These are phyloP conservation scores for apple (Malus domestica) DNA, from an alignment of 306 rosid genomes.

Conservation along the genomic window DNA sequence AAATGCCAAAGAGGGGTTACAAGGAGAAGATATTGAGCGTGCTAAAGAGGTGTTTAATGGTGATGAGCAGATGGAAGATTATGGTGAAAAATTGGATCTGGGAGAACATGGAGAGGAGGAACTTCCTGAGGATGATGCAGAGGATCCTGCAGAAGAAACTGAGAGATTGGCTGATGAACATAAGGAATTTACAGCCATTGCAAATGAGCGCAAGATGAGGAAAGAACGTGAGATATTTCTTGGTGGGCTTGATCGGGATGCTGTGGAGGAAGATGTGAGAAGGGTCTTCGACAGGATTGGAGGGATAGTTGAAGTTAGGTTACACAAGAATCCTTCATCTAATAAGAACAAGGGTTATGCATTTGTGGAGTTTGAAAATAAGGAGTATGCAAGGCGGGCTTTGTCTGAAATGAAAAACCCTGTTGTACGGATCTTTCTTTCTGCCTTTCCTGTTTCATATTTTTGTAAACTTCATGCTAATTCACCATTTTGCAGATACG, in stretches of 20 bases:
- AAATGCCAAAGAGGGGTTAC: constrained; percentile 18
- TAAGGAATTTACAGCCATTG: constrained; percentile 44
- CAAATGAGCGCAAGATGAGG: constrained; percentile 46
- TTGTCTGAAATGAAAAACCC: constrained; percentile 80
- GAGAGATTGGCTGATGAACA: constrained; percentile 29
- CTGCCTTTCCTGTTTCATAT: neutral
- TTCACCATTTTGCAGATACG: constrained; percentile 39
- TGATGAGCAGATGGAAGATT: constrained; percentile 23
- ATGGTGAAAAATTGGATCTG: constrained; percentile 38
- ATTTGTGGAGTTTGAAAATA: constrained; percentile 56
- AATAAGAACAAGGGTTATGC: constrained; percentile 77
- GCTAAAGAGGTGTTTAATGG: constrained; percentile 14
- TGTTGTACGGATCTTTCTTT: constrained; percentile 45
- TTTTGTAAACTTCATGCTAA: constrained; percentile 12
- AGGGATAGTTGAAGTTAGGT: constrained; percentile 66
- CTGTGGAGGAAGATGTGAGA: constrained; percentile 65
- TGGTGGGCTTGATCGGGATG: constrained; percentile 73
- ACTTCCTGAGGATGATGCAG: constrained; percentile 38
- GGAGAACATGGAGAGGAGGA: constrained; percentile 45
- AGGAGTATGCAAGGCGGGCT: constrained; percentile 65
- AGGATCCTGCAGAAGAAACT: constrained; percentile 38
- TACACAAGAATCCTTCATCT: constrained; percentile 55
- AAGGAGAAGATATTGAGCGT: constrained; percentile 23
- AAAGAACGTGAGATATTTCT: constrained; percentile 75
- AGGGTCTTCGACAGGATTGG: constrained; percentile 69